Percentiles rank a stretch among this genome's conserved stretches.
Evolutionary conservation across 1,284 basidiomycete species (phyloP).

Genomic region (Mycena citricolor): DNA sequence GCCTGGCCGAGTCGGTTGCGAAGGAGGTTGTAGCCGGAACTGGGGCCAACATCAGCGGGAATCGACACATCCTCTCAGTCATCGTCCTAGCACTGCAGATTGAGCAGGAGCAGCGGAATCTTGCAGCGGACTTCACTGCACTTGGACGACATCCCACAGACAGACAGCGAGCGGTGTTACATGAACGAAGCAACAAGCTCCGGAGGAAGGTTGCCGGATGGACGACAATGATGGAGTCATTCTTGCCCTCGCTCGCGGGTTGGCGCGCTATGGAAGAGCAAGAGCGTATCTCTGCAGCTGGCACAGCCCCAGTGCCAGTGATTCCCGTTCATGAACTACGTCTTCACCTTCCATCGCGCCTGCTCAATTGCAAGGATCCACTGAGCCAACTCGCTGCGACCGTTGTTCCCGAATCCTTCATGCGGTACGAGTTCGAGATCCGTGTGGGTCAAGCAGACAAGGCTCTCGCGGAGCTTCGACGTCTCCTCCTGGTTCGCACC

Average conservation of each 20-base stretch:
- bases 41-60: too few relatives aligned
- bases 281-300: background rate
- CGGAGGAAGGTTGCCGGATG: conserved; percentile 9
- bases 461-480: conserved; percentile 6
- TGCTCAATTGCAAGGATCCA: too few relatives aligned
- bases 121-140: conserved; percentile 5
- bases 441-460: conserved; percentile 9
- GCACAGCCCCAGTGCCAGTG: background rate
- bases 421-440: conserved; percentile 4
- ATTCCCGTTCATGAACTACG: background rate
- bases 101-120: too few relatives aligned
- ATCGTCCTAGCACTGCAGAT: too few relatives aligned
- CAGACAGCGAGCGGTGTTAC: conserved; percentile 5
- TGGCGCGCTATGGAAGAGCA: conserved; percentile 1
- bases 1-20: too few relatives aligned
- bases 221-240: too few relatives aligned
- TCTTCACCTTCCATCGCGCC: conserved; percentile 6
- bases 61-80: too few relatives aligned
- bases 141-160: conserved; percentile 10
- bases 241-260: background rate
- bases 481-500: conserved; percentile 11
- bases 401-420: too few relatives aligned
- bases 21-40: too few relatives aligned
- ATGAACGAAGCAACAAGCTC: conserved; percentile 7
- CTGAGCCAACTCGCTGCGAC: too few relatives aligned